Conservation (phyloP, 306 rosid genomes). For the Trichosanthes cucumerina region DNA sequence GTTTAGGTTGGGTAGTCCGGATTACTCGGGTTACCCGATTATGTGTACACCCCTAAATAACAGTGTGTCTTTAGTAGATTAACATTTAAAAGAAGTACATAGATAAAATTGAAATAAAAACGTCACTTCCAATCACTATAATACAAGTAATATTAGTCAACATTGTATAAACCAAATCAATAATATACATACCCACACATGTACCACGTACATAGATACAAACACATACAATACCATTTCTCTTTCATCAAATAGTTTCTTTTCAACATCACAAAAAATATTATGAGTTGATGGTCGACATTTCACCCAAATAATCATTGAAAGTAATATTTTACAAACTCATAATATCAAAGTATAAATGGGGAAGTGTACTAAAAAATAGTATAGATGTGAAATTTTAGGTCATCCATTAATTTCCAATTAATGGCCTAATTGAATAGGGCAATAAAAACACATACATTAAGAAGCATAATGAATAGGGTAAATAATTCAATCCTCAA, state of each 20-base stretch:
- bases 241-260: not conserved
- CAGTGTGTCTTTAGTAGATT: not conserved
- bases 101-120: not conserved
- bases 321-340: not conserved
- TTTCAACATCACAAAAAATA: not conserved
- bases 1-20: too few relatives aligned
- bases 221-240: not conserved
- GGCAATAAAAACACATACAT: not conserved
- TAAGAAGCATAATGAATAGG: not conserved
- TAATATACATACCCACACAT: not conserved
- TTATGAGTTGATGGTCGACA: not conserved
- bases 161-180: not conserved
- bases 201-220: too few relatives aligned
- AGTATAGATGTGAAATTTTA: not conserved
- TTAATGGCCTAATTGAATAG: not conserved
- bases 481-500: not conserved
- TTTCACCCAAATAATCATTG: not conserved
- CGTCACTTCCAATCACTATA: not conserved
- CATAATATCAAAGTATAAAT: not conserved
- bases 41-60: too few relatives aligned
- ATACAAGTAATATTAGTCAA: not conserved
- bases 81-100: too few relatives aligned
- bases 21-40: too few relatives aligned
- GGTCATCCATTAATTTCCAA: not conserved
- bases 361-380: not conserved